Conservation (phyloP, 1,139 yeast species). For the Yamadazyma trypodendri region DNA sequence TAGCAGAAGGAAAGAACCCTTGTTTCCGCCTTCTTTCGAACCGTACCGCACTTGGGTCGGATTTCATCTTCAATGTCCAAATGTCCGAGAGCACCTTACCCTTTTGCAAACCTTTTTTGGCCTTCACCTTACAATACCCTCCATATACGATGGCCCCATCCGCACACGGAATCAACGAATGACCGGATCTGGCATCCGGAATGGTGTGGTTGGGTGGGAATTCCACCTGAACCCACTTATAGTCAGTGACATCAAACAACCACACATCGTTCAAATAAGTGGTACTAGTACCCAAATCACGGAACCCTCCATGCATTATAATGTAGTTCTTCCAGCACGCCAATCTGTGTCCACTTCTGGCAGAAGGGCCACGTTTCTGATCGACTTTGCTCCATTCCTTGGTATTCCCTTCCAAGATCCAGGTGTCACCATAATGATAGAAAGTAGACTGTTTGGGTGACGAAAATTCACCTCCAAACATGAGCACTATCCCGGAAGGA, state of each 20-base stretch:
- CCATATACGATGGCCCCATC: slow-evolving; percentile 91
- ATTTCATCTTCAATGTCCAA: slow-evolving; percentile 86
- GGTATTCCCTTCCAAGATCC: slow-evolving; percentile 81
- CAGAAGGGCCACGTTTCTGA: slow-evolving; percentile 65
- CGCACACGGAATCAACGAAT: slow-evolving; percentile 74
- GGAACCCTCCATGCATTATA: slow-evolving; percentile 85
- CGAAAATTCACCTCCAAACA: slow-evolving; percentile 97
- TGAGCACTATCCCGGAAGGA: slow-evolving; percentile 78
- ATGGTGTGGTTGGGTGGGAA: slow-evolving; percentile 77
- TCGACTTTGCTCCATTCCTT: slow-evolving; percentile 93
- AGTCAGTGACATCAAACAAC: slow-evolving; percentile 86
- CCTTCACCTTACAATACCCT: slow-evolving; percentile 92
- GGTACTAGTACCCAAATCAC: slow-evolving; percentile 83
- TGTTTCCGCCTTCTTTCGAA: slow-evolving; percentile 91
- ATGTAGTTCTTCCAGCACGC: slow-evolving; percentile 89
- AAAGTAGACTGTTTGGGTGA: slow-evolving; percentile 95
- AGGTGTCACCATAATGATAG: slow-evolving; percentile 94
- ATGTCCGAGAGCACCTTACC: slow-evolving; percentile 89
- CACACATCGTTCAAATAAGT: slow-evolving; percentile 84
- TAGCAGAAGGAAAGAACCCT: slow-evolving; percentile 84
- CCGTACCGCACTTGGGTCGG: slow-evolving; percentile 73
- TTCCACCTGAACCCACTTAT: slow-evolving; percentile 89
- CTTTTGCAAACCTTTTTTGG: slow-evolving; percentile 83
- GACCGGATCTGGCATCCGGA: slow-evolving; percentile 95
- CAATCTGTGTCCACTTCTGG: slow-evolving; percentile 91